Conservation (phyloP, 306 rosid species). For the Casuarina equisetifolia region DNA sequence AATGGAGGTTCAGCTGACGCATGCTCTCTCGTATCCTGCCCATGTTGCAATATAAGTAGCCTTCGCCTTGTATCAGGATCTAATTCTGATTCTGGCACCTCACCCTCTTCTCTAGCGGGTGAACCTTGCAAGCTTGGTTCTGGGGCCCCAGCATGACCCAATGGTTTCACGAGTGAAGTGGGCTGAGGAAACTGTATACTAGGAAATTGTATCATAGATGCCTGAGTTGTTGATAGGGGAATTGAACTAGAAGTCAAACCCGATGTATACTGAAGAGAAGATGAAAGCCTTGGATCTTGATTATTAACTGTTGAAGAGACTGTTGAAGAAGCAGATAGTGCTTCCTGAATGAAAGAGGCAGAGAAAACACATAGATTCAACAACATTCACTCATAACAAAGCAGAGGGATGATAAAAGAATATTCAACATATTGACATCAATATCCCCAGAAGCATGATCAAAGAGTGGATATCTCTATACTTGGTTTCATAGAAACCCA, state of each 20-base stretch:
- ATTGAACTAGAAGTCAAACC: constrained; percentile 60
- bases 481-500: background rate
- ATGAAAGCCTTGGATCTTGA: constrained; percentile 64
- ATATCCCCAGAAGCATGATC: background rate
- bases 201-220: constrained; percentile 46
- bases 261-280: constrained; percentile 50
- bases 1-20: constrained; percentile 68
- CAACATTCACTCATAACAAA: background rate
- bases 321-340: constrained; percentile 48
- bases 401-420: constrained; percentile 1
- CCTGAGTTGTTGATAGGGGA: constrained; percentile 58
- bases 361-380: constrained; percentile 6
- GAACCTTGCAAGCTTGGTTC: constrained; percentile 84
- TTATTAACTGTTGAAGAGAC: constrained; percentile 50
- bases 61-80: constrained; percentile 99
- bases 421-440: constrained; percentile 3
- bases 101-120: constrained; percentile 99
- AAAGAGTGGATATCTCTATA: background rate
- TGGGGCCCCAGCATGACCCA: constrained; percentile 51
- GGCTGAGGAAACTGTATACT: constrained; percentile 60
- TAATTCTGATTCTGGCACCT: constrained; percentile 96
- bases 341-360: constrained; percentile 52
- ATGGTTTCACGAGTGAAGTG: constrained; percentile 54
- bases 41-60: constrained; percentile 98
- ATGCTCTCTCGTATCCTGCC: constrained; percentile 87